Base-by-base conservation (phyloP, 2,329 filamentous ascomycete species). In the Cladorrhinum sp. region DNA sequence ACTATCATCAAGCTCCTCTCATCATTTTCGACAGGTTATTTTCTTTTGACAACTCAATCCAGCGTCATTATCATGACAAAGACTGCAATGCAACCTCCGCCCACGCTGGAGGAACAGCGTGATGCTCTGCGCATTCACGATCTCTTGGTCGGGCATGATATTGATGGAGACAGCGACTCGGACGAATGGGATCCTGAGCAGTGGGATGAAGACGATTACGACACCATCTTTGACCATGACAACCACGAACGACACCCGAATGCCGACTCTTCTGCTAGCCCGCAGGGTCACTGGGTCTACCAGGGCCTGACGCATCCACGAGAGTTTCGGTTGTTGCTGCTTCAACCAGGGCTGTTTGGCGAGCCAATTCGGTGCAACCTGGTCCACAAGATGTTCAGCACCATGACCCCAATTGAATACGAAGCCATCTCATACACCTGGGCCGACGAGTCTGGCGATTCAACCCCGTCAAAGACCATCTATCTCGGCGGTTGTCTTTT, bases 391-490 rank as follows among this genome's bases (percentile, higher is more conserved):
- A 36, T 10, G 4, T 36, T 21, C n/a, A 42, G 30, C 14, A n/a
- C 39, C 26, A 12, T 12, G 2, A 4, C 8, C 7, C 26, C 9
- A 2, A 14, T 58, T 24, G 56, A 53, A 18, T 59, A 55, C 28
- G 51, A 59, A 18, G 58, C 58, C 30, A 18, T 60, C 23, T 60
- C 58, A 8, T 55, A 60, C 26, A 60, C 58, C 7, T 60, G 58
- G 58, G 52, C 58, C 16, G 58, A 60, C 28, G 58, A 60, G n/a
- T 33, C 52, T 2, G 58, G 58, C 23, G 26, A 60, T 30, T 21
- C 36, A 6, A 49, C 26, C n/a, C 9, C 16, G 16, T 12, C 10
- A 18, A 21, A 26, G 18, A 23, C 36, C 3, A 46, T 60, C 21
- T 46, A n/a, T 12, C 8, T 60, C 28, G 33, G 23, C 18, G 9